These are phyloP conservation scores for Phytophthora tentaculata DNA, from an alignment of 352 stramenopile species.

Conservation along the genomic window DNA sequence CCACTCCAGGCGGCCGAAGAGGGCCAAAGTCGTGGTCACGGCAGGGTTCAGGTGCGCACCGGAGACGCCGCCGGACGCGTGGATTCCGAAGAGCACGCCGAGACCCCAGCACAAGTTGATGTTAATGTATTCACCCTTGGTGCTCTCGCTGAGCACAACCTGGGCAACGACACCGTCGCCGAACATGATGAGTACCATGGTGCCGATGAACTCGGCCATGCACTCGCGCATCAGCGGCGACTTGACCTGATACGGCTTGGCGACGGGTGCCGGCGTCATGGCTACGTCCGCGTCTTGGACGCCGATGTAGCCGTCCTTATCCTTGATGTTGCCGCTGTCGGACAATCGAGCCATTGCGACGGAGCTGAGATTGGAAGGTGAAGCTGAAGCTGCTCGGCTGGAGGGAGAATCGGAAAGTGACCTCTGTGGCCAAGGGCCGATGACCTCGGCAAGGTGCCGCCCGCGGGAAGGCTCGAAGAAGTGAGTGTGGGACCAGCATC, in stretches of 20 bases:
- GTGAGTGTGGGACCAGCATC: slow-evolving; percentile 18
- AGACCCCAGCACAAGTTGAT: slow-evolving; percentile 80
- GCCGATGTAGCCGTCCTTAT: slow-evolving; percentile 36
- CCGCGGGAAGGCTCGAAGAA: slow-evolving; percentile 5
- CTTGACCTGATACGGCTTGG: slow-evolving; percentile 45
- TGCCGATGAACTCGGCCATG: slow-evolving; percentile 66
- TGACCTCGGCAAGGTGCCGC: no score
- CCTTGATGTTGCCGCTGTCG: slow-evolving; percentile 35
- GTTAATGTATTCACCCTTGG: slow-evolving; percentile 70
- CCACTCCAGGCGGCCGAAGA: slow-evolving; percentile 59
- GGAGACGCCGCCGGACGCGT: slow-evolving; percentile 58
- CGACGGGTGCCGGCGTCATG: slow-evolving; percentile 24
- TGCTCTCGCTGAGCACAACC: slow-evolving; percentile 53
- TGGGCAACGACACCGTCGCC: slow-evolving; percentile 70
- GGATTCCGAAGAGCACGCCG: slow-evolving; percentile 75
- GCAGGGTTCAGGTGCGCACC: slow-evolving; percentile 74
- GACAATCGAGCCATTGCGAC: slow-evolving; percentile 29
- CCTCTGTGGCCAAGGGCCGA: background rate
- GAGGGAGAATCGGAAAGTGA: slow-evolving; percentile 24
- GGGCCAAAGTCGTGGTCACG: slow-evolving; percentile 58
- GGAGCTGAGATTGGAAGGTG: background rate
- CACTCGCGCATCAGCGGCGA: slow-evolving; percentile 54
- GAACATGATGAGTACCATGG: slow-evolving; percentile 75
- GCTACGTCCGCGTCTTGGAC: slow-evolving; percentile 34
- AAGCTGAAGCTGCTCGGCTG: slow-evolving; percentile 4